Conservation (phyloP, 208 protist species). For the Naegleria lovaniensis region DNA sequence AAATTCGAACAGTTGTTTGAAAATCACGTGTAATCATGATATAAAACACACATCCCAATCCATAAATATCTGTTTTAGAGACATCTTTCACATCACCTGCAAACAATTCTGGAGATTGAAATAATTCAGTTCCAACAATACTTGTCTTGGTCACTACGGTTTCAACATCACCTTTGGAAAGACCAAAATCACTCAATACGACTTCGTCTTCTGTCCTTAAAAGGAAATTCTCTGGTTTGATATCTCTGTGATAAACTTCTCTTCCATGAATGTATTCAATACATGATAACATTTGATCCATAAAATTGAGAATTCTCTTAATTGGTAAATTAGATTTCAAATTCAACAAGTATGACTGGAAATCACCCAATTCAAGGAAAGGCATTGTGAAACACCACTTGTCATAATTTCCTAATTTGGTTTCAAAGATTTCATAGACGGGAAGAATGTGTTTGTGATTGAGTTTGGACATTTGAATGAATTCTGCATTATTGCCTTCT, state of each 20-base stretch:
- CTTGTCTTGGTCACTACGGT: not conserved
- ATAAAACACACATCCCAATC: not conserved
- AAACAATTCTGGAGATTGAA: not conserved
- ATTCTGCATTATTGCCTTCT: not conserved
- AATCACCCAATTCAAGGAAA: not conserved
- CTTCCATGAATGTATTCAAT: not conserved
- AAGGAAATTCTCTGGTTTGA: conserved; percentile 22
- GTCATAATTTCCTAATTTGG: not conserved
- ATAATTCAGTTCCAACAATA: not conserved
- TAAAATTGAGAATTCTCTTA: not conserved
- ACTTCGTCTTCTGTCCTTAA: not conserved
- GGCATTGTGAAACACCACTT: not conserved
- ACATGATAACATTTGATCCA: not conserved
- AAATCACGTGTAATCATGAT: not conserved
- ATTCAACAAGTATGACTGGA: not conserved
- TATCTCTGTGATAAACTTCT: conserved; percentile 8
- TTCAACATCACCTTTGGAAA: not conserved
- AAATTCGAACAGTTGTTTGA: not conserved
- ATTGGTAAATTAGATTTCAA: not conserved
- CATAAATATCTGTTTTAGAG: not conserved
- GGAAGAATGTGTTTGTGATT: not conserved
- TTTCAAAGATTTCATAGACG: not conserved
- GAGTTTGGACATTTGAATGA: not conserved
- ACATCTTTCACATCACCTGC: not conserved
- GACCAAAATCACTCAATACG: conserved; percentile 23